phyloP scores from a whole-genome alignment of 1,139 yeast genomes.

The Yamadazyma dendronema region DNA sequence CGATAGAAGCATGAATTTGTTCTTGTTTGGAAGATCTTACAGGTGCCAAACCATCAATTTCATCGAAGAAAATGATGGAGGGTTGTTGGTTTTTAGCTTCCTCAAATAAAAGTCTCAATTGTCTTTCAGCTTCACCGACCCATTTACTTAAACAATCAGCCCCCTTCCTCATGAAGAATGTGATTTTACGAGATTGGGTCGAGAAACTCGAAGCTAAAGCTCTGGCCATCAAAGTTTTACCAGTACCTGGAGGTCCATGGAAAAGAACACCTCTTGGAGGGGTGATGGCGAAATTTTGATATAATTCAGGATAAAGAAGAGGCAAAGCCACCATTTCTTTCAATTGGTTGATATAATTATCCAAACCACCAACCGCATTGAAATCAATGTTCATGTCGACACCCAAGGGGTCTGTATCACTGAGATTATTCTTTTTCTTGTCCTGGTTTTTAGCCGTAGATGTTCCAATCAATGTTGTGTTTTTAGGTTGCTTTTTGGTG shows the following conservation, averaged over 20 bases:
- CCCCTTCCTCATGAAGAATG: slow-evolving; percentile 98
- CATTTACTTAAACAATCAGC: slow-evolving; percentile 97
- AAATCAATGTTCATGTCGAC: slow-evolving; percentile 92
- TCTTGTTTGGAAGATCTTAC: slow-evolving; percentile 96
- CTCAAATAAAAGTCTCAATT: slow-evolving; percentile 82
- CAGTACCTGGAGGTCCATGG: slow-evolving; percentile 99
- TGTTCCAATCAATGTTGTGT: slow-evolving; percentile 27
- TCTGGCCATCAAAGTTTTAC: slow-evolving; percentile 96
- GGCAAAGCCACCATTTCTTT: slow-evolving; percentile 98
- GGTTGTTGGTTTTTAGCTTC: slow-evolving; percentile 98
- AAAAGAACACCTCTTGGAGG: slow-evolving; percentile 98
- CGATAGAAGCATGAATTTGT: slow-evolving; percentile 96
- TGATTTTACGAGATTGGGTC: slow-evolving; percentile 74
- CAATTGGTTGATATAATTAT: slow-evolving; percentile 83
- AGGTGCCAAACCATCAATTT: slow-evolving; percentile 97
- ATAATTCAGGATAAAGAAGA: slow-evolving; percentile 87
- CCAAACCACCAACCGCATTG: slow-evolving; percentile 88
- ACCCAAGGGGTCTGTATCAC: slow-evolving; percentile 95
- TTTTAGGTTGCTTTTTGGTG: slow-evolving; percentile 24
- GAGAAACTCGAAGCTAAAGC: slow-evolving; percentile 96
- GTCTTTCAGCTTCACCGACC: slow-evolving; percentile 99
- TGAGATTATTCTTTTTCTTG: slow-evolving; percentile 58
- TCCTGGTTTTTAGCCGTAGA: slow-evolving; percentile 37
- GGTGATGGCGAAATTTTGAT: slow-evolving; percentile 83
- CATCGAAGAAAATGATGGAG: slow-evolving; percentile 92